These are phyloP conservation scores for Neocucurbitaria cava DNA, from an alignment of 2,329 filamentous ascomycete species.

Conservation along the genomic window DNA sequence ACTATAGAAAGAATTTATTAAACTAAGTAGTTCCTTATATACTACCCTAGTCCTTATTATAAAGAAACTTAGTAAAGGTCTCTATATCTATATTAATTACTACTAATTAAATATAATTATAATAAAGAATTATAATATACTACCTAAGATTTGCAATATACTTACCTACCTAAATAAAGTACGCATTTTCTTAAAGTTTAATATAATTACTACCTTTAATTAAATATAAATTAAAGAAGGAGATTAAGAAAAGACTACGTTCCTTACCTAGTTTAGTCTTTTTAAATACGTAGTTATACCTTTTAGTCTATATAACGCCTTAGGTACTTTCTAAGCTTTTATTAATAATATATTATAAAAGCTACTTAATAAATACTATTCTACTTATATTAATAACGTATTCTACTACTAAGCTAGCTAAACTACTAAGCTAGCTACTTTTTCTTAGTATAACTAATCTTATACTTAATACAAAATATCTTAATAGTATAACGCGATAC, in stretches of 20 bases:
- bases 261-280: constrained; percentile 2
- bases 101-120: not conserved
- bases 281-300: constrained; percentile 34
- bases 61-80: not conserved
- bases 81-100: constrained; percentile 3
- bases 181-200: not conserved
- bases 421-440: no score
- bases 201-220: constrained; percentile 4
- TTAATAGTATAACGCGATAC: no score
- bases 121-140: not conserved
- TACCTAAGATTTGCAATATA: not conserved
- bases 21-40: not conserved
- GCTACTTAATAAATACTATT: constrained; percentile 14
- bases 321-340: no score
- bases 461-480: no score
- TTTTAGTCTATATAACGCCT: constrained; percentile 30
- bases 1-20: not conserved
- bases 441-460: no score
- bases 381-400: constrained; percentile 14
- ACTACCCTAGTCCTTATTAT: not conserved
- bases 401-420: no score
- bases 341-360: not conserved
- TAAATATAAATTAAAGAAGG: no score
- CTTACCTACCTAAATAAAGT: not conserved
- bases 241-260: no score